Evolutionary conservation across 306 rosid genomes (phyloP).

Genomic region (Quercus engelmannii): DNA sequence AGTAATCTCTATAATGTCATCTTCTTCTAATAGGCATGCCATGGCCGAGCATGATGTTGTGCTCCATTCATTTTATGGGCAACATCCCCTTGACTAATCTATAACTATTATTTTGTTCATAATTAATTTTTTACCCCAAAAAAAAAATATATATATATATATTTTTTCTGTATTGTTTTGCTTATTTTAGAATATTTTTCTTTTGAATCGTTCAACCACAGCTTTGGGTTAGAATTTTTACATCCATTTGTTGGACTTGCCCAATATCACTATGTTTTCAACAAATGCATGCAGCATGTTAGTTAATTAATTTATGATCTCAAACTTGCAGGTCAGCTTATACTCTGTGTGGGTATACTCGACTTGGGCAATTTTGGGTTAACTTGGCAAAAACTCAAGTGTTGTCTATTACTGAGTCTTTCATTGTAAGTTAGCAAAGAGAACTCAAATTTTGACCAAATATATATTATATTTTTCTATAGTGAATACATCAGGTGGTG

Average conservation of each 20-base stretch:
- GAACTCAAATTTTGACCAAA: neutral
- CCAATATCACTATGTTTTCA: neutral
- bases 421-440: neutral
- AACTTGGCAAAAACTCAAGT: neutral
- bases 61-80: neutral
- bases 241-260: neutral
- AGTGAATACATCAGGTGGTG: neutral
- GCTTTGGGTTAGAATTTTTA: neutral
- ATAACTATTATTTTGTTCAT: neutral
- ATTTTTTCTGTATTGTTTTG: neutral
- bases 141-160: too few species aligned
- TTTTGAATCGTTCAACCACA: neutral
- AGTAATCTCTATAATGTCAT: neutral
- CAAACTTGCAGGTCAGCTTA: neutral
- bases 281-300: neutral
- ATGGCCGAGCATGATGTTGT: neutral
- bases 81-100: neutral
- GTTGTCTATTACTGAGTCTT: neutral
- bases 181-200: neutral
- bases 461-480: neutral
- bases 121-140: neutral
- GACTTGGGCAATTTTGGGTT: neutral
- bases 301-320: neutral
- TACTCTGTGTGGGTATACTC: neutral
- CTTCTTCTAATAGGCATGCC: neutral